Base-by-base conservation (phyloP, 495 filamentous ascomycete genomes). In the Penicillium canariense region DNA sequence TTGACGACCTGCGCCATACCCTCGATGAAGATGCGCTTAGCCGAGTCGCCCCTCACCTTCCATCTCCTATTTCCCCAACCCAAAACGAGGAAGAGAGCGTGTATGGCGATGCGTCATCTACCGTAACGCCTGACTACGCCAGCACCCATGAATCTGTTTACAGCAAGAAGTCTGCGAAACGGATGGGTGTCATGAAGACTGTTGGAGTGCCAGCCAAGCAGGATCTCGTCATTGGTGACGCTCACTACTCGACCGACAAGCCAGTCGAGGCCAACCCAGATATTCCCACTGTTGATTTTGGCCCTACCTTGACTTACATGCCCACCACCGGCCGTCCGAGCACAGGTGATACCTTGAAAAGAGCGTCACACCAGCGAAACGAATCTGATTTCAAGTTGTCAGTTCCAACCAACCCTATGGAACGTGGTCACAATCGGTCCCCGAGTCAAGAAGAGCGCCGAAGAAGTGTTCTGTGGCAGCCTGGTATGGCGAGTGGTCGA, bases 201-300 rank as follows among this genome's bases (percentile, higher is more conserved):
- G 87, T 92, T 3, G 93, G 93, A 8, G 79, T 79, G n/a, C 73
- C 81, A 4, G 56, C 68, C 17, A 58, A 63, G 27, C 78, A 78
- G 25, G 68, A 79, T 30, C 68, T 82, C 20, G 74, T 87, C 38
- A 81, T 87, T 56, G 84, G 85, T 4, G 84, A 87, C 68, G 73
- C 76, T 51, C 80, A 68, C 49, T 87, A 86, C 50, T 62, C 72
- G 25, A 58, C 72, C 15, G 69, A 74, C 28, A 67, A 65, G 47
- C 53, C 57, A 39, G 35, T 58, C 47, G 50, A 67, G 52, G 35
- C 61, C 63, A 74, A 68, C 51, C 52, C 79, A 18, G 80, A 84
- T 42, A 87, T 95, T 51, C 90, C 91, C 2, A 70, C 74, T 8
- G 81, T 97, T 54, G 88, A 97, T 63, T 97, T 97, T 67, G 93